Conservation (phyloP, 2,329 filamentous ascomycete species). For the Penicillium nordicum region DNA sequence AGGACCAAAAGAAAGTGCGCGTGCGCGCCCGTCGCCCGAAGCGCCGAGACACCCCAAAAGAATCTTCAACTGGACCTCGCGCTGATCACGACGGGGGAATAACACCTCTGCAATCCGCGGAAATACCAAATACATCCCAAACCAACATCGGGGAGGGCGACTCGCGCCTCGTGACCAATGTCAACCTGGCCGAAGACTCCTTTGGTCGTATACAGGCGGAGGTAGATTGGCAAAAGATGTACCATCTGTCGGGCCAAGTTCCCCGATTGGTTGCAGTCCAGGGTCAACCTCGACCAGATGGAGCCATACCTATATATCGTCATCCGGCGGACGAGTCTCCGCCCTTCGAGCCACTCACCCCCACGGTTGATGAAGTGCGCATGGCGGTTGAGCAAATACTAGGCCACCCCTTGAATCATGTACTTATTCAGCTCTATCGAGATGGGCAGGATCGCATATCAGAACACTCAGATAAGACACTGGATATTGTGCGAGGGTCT, state of each 20-base stretch:
- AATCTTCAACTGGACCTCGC: not conserved
- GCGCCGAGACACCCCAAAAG: conserved; percentile 20
- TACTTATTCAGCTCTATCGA: conserved; percentile 90
- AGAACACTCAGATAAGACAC: conserved; percentile 94
- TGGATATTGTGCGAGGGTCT: conserved; percentile 78
- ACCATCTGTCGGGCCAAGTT: conserved; percentile 85
- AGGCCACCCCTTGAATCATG: conserved; percentile 83
- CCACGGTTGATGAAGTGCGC: conserved; percentile 67
- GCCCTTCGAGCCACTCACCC: conserved; percentile 70
- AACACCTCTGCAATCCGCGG: not conserved
- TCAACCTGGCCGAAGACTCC: conserved; percentile 59
- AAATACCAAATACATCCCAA: not conserved
- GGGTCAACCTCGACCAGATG: conserved; percentile 65
- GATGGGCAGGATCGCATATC: conserved; percentile 85
- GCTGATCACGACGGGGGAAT: not conserved
- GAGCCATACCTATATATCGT: conserved; percentile 79
- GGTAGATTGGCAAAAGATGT: conserved; percentile 87
- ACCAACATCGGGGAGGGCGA: conserved; percentile 70
- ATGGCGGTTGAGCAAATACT: conserved; percentile 66
- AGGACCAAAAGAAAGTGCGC: conserved; percentile 25
- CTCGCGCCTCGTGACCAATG: conserved; percentile 67
- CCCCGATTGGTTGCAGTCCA: conserved; percentile 89
- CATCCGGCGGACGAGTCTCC: conserved; percentile 89
- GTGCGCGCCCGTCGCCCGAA: conserved; percentile 26
- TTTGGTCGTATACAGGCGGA: conserved; percentile 72